phyloP scores from a whole-genome alignment of 2,329 filamentous ascomycete genomes.

The Aspergillus unguis region DNA sequence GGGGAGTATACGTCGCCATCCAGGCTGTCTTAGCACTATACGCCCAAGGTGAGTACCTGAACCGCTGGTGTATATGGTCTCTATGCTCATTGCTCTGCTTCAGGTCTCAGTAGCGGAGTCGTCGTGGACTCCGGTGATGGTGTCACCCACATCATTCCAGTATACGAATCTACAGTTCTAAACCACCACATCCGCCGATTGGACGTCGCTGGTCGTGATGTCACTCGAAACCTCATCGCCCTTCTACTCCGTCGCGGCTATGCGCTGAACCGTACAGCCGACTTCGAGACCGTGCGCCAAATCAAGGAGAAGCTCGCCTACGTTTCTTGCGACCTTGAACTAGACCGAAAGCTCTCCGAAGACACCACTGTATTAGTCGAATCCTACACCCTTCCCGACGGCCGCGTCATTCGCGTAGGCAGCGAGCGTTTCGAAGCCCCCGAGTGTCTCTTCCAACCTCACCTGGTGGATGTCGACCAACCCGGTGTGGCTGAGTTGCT shows the following conservation, averaged over 20 bases:
- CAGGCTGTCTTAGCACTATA: conserved; percentile 95
- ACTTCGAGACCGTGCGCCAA: conserved; percentile 97
- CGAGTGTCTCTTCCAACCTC: conserved; percentile 97
- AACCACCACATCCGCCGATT: conserved; percentile 93
- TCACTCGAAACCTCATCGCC: conserved; percentile 96
- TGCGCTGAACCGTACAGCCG: conserved; percentile 93
- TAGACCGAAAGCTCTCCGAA: conserved; percentile 93
- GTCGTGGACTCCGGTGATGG: conserved; percentile 98
- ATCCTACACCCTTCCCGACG: conserved; percentile 94
- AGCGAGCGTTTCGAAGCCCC: conserved; percentile 97
- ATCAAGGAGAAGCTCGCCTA: conserved; percentile 99
- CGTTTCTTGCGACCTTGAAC: conserved; percentile 93
- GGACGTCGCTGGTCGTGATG: conserved; percentile 93
- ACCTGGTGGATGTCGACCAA: conserved; percentile 95
- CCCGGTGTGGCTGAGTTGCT: conserved; percentile 95
- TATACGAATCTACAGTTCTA: conserved; percentile 96
- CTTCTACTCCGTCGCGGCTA: conserved; percentile 91
- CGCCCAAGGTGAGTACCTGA: conserved; percentile 69
- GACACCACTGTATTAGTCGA: conserved; percentile 97
- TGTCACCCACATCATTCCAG: conserved; percentile 96
- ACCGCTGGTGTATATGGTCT: conserved; percentile 8
- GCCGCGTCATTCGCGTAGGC: conserved; percentile 90
- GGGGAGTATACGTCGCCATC: conserved; percentile 95
- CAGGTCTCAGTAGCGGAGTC: conserved; percentile 85
- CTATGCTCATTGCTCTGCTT: conserved; percentile 6